phyloP scores from a whole-genome alignment of 2,329 filamentous ascomycete species.

The Arachnomyces sp. region DNA sequence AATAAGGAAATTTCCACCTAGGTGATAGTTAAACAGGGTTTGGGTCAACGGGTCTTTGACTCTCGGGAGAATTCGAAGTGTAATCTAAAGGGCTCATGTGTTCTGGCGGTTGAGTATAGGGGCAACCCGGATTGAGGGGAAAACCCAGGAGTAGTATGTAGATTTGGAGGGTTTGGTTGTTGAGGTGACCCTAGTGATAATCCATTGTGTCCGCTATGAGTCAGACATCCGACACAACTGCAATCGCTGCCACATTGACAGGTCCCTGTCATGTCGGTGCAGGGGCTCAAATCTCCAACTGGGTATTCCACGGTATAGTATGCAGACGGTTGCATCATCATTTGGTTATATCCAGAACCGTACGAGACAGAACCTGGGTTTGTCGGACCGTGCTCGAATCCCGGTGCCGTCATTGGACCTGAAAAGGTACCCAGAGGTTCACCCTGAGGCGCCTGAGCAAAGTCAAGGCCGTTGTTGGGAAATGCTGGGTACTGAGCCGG shows the following conservation, averaged over 20 bases:
- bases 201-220: slow-evolving; percentile 44
- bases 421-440: slow-evolving; percentile 6
- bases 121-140: too few relatives aligned
- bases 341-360: slow-evolving; percentile 11
- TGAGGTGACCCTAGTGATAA: slow-evolving; percentile 26
- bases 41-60: too few relatives aligned
- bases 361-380: slow-evolving; percentile 1
- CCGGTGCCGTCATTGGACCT: slow-evolving; percentile 12
- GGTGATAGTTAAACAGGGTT: too few relatives aligned
- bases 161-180: slow-evolving; percentile 4
- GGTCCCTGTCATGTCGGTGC: slow-evolving; percentile 42
- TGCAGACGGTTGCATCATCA: slow-evolving; percentile 34
- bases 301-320: slow-evolving; percentile 38
- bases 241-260: slow-evolving; percentile 48
- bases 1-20: too few relatives aligned
- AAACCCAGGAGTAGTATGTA: too few relatives aligned
- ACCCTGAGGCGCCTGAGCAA: neutral
- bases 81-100: too few relatives aligned
- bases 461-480: slow-evolving; percentile 6
- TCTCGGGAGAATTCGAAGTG: too few relatives aligned
- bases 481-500: slow-evolving; percentile 15
- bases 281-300: slow-evolving; percentile 31
- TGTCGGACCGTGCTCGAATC: slow-evolving; percentile 8
- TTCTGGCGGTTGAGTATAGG: too few relatives aligned
- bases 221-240: slow-evolving; percentile 46